Evolutionary conservation across 768 basidiomycete genomes (phyloP), one percentile per base, ranked within the genome.

Genomic region (Naganishia randhawae): DNA sequence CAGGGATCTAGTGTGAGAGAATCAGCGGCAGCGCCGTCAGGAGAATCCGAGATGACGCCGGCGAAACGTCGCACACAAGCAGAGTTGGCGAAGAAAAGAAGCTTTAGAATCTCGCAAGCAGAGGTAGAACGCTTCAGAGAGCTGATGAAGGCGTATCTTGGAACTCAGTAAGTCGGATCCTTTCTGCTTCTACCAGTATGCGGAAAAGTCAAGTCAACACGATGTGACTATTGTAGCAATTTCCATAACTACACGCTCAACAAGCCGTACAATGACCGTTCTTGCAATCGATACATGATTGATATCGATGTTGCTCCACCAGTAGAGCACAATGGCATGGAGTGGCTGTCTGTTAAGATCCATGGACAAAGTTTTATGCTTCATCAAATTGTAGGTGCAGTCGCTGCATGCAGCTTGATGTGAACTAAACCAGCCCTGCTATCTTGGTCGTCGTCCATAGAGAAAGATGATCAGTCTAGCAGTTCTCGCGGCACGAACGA

Each of bases 291-390:
- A n/a, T 85, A 86, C 77, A 94, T 99, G 88, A 90, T 91, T 73
- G 85, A 83, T 62, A 86, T 98, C 2, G 87, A 91, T 80, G 95
- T 91, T 17, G 82, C 84, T 7, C 90, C 95, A 57, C 94, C 95
- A n/a, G 86, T 85, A 3, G 89, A 95, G 2, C 88, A 92, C 70
- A 92, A 90, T 25, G 88, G 87, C 42, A 94, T 90, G 1, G 95
- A 99, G 76, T 98, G 95, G 94, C 86, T 98, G 50, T 89, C 89
- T 51, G 87, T 98, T 22, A 83, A 89, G 69, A 89, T 96, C 77
- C 92, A 98, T 76, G 96, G 95, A 0, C 96, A 99, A 80, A 93
- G 91, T 73, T 99, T 99, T 80, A 98, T 99, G 96, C 81, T 99
- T 64, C 95, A 99, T 79, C 96, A 99, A 84, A 93, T 93, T 63